These are phyloP conservation scores for Triticum timopheevii DNA, from an alignment of 176 grass and related monocot species.

Conservation along the genomic window DNA sequence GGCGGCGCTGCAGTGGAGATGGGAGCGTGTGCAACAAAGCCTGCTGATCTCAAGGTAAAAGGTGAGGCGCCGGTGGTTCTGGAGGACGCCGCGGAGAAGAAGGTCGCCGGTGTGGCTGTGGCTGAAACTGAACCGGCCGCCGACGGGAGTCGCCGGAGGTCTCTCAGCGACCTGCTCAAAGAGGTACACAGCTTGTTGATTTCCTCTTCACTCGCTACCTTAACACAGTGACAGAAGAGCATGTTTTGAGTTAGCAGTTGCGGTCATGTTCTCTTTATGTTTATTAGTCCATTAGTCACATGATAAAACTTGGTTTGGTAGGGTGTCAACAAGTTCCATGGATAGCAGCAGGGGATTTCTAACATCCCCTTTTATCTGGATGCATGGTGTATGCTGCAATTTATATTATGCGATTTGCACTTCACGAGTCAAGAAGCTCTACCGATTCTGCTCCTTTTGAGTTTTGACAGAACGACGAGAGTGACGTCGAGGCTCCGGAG, in stretches of 20 bases:
- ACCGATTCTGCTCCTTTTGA: neutral
- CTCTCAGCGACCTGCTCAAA: constrained; percentile 51
- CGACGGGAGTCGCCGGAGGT: constrained; percentile 44
- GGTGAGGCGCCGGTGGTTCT: constrained; percentile 20
- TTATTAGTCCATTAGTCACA: too few species aligned
- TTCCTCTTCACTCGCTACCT: neutral
- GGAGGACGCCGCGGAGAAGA: constrained; percentile 36
- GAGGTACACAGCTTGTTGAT: constrained; percentile 7
- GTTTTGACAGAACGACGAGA: constrained; percentile 24
- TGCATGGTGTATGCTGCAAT: neutral
- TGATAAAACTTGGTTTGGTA: neutral
- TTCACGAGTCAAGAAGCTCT: neutral
- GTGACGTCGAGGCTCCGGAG: neutral
- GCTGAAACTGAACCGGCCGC: constrained; percentile 23
- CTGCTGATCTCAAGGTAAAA: constrained; percentile 41
- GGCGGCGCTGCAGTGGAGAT: constrained; percentile 1
- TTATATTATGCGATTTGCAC: neutral
- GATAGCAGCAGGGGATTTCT: neutral
- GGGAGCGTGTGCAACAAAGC: constrained; percentile 58
- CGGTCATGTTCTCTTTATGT: neutral
- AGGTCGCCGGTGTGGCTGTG: neutral
- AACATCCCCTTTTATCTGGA: neutral
- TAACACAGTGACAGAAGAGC: neutral
- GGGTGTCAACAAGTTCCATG: neutral
- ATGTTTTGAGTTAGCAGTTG: neutral